Base-by-base conservation (phyloP, 352 stramenopile genomes). In the Phytophthora citricola region DNA sequence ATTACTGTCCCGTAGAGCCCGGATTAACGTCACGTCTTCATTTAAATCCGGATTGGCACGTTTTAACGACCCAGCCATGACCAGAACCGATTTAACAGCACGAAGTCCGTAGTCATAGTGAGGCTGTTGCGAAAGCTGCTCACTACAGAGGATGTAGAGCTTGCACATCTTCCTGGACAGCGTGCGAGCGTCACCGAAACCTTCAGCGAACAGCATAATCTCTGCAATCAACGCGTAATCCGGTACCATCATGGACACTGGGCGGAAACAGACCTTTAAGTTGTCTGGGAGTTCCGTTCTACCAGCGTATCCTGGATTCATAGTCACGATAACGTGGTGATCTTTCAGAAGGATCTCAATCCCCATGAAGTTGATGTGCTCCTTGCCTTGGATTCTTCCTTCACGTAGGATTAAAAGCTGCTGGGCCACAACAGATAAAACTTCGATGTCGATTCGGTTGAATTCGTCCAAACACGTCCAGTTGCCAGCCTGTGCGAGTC, bases 251-350 rank as follows among this genome's bases (percentile, higher is more conserved):
- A 99, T 99, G 15, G 96, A 97, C 54, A 97, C 97, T 3, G 94
- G 96, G 3, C 96, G 90, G 67, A 99, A 99, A 46, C 98, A 92
- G 29, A 97, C 96, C 60, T 98, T 98, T 15, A 99, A 77, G 66
- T 99, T 99, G 58, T 99, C 96, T 0, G 96, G 96, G n/a, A 99
- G 83, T 59, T 99, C 95, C 2, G 96, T 98, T 31, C 96, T 79
- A 17, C 96, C 96, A 0, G 96, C 96, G 59, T 99, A 99, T 0
- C 96, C 96, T 20, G 96, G 96, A 66, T 99, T 99, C 95, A 99
- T 99, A 22, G 96, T 99, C 65, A 99, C 98, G 72, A 98, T 98
- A 58, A 99, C 97, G 51, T 98, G 97, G 63, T 97, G 98, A 40
- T 98, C 97, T 38, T 98, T 97, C 4, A 99, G 78, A 24, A 92